Conservation (phyloP, 768 basidiomycete genomes). For the Agaricus blazei region DNA sequence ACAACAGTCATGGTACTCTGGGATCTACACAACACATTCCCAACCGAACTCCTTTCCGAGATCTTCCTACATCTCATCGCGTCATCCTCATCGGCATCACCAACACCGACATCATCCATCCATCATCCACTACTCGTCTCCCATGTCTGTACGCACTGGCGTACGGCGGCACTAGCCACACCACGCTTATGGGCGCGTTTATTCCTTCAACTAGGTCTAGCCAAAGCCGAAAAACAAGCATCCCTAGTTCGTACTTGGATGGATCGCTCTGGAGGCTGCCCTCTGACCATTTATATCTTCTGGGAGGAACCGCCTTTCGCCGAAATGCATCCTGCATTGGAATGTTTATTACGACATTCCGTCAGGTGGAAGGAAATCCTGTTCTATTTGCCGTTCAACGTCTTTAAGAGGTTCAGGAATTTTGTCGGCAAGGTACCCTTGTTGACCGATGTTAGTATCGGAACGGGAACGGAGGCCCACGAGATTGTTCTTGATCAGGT, state of each 20-base stretch:
- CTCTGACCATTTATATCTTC: slow-evolving; percentile 27
- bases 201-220: slow-evolving; percentile 23
- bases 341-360: slow-evolving; percentile 24
- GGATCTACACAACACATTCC: slow-evolving; percentile 17
- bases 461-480: slow-evolving; percentile 22
- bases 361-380: slow-evolving; percentile 28
- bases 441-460: slow-evolving; percentile 28
- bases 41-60: slow-evolving; percentile 35
- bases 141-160: slow-evolving; percentile 35
- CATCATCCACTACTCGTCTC: slow-evolving; percentile 32
- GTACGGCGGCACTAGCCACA: slow-evolving; percentile 32
- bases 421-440: slow-evolving; percentile 23
- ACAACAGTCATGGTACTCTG: slow-evolving; percentile 1
- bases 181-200: slow-evolving; percentile 36
- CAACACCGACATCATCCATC: slow-evolving; percentile 31
- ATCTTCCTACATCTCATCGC: slow-evolving; percentile 36
- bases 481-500: slow-evolving; percentile 5
- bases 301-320: slow-evolving; percentile 27
- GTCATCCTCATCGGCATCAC: slow-evolving; percentile 15
- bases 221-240: slow-evolving; percentile 15
- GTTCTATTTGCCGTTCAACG: slow-evolving; percentile 27
- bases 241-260: slow-evolving; percentile 27
- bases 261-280: slow-evolving; percentile 25
- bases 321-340: slow-evolving; percentile 23
- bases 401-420: slow-evolving; percentile 22